Evolutionary conservation across 768 basidiomycete genomes (phyloP), one percentile per base, ranked within the genome.

Genomic region (Tricholoma furcatifolium): DNA sequence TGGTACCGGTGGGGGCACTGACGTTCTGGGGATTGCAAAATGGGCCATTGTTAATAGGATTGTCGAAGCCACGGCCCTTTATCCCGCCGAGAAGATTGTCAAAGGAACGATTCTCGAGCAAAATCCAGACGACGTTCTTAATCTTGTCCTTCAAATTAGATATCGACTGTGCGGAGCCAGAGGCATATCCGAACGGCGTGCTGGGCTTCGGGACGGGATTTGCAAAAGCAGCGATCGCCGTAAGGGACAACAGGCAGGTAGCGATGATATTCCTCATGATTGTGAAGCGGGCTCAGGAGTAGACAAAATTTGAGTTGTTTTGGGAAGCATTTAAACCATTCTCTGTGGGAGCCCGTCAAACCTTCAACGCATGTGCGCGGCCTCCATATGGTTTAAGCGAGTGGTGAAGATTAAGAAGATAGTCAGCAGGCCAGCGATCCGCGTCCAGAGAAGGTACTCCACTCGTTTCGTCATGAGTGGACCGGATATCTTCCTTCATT

Each of bases 21-120:
- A 65, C 47, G 48, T 63, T 58, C 23, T 58, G 47, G 5, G 65
- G 63, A 35, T 64, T 65, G 56, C 66, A 67, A 14, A 57, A 54
- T 21, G 60, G 23, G 6, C 59, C 54, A 14, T 64, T 58, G 31
- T 60, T 58, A 44, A 48, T 23, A 14, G 57, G 57, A 54, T 67
- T 60, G 46, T 63, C 62, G 9, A 61, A 36, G 17, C 55, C 56
- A n/a, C 51, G 50, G 44, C 58, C 60, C 1, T 48, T 48, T 14
- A 68, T 43, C n/a, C 56, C 63, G 14, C 67, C 67, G 23, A 67
- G 59, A 47, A 68, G 27, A 7, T 50, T 38, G 18, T 38, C 36
- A 38, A 38, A 38, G 36, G 36, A 38, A 18, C 36, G 36, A 10
- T 38, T 38, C 36, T 38, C 36, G 15, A 38, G 36, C 36, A 38